Conservation (phyloP, 2,329 filamentous ascomycete species). For the Helminthosporium solani region DNA sequence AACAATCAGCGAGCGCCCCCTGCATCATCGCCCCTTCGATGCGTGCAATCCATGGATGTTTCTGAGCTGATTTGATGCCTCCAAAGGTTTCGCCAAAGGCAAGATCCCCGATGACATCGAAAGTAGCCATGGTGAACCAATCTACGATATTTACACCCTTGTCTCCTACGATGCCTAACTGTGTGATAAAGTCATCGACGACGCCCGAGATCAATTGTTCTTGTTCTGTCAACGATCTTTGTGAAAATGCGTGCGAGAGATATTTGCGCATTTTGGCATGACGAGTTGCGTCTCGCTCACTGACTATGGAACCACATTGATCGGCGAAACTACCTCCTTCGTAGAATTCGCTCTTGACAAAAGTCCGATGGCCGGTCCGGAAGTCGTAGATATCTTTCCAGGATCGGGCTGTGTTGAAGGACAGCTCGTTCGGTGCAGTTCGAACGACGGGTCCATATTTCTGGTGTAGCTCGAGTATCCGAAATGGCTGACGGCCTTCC, state of each 20-base stretch:
- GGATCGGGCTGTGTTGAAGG: slow-evolving; percentile 44
- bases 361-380: slow-evolving; percentile 11
- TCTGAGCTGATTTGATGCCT: slow-evolving; percentile 18
- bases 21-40: no score
- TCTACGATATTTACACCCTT: slow-evolving; percentile 24
- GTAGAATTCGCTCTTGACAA: slow-evolving; percentile 19
- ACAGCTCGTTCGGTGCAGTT: slow-evolving; percentile 50
- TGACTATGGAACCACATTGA: slow-evolving; percentile 19
- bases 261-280: slow-evolving; percentile 21
- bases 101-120: slow-evolving; percentile 27
- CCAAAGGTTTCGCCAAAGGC: slow-evolving; percentile 27
- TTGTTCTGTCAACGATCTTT: slow-evolving; percentile 36
- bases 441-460: slow-evolving; percentile 51
- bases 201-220: slow-evolving; percentile 37
- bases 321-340: slow-evolving; percentile 18
- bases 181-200: slow-evolving; percentile 39
- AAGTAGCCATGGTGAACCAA: slow-evolving; percentile 25
- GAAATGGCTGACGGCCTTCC: no score
- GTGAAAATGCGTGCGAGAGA: slow-evolving; percentile 36
- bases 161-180: slow-evolving; percentile 27
- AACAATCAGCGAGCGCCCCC: no score
- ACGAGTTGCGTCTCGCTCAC: slow-evolving; percentile 18
- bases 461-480: no score
- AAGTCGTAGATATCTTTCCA: slow-evolving; percentile 47
- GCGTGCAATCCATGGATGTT: slow-evolving; percentile 26